Base-by-base conservation (phyloP, 2,329 filamentous ascomycete genomes). In the Aspergillus sp. region DNA sequence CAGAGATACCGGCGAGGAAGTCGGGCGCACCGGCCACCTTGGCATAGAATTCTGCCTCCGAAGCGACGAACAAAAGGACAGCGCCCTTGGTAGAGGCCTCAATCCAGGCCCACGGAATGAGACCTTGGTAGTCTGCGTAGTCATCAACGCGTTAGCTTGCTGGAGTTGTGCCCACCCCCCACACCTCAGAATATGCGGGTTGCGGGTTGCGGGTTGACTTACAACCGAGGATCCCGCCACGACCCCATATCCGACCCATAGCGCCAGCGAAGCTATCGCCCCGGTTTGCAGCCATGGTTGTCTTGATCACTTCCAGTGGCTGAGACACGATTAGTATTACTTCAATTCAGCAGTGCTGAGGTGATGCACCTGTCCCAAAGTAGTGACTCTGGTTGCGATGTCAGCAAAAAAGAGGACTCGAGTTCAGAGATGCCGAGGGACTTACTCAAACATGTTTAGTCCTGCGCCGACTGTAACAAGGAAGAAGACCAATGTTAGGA, bases 71-170 rank as follows among this genome's bases (percentile, higher is more conserved):
- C 80, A 99, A 91, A 76, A 99, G 91, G 72, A 99, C 95, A 73
- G 95, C 95, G 78, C 95, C 95, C 84, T 99, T 99, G 82, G 95
- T 98, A 76, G 94, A 98, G 77, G 95, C 95, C 87, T 99, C 95
- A 83, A 99, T 98, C 95, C 95, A 99, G 81, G 95, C 95, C 94
- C 94, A 97, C 68, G 95, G 95, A 79, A 99, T 98, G 73, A 99
- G 91, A 80, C 95, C 95, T 85, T 99, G 95, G 86, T 97, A 99
- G 85, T 97, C 94, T 98, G 62, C 38, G 62, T 5, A 34, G 58
- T 38, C 46, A 64, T 60, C 34, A 38, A 55, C 56, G 11, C 47
- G 61, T 69, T 59, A 68, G 48, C 38, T 38, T 17, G 17, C 13
- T 46, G 9, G 55, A 45, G 54, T 53, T 50, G 65, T 62, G 57